Evolutionary conservation across 495 filamentous ascomycete species (phyloP), one percentile per base, ranked within the genome.

Genomic region (Parmelia sp.): DNA sequence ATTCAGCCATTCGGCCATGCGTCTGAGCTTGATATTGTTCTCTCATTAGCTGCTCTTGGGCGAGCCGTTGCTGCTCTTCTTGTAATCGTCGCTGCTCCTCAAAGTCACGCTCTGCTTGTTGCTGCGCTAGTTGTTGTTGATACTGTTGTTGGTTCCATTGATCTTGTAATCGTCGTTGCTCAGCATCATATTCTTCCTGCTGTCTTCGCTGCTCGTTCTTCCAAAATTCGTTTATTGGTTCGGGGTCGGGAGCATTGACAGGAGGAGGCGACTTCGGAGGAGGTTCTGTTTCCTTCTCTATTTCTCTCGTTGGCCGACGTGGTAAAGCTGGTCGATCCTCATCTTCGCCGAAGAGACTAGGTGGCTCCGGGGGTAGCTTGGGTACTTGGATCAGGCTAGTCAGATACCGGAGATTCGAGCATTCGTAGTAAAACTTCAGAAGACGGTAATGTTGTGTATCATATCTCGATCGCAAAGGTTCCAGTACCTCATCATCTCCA

Each of bases 371-470:
- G 2, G 94, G 94, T 35, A 98, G 83, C 72, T 97, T 96, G 3
- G 94, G 94, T 21, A 97, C 90, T 11, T 91, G 96, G 72, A 97
- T 97, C 14, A 98, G 80, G 70, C 91, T 95, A 23, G 94, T 97
- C 61, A 98, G 82, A 71, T 98, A 98, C 61, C 93, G 88, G 63
- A 98, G 78, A 74, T 96, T 97, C 8, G 93, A 97, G 77, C 94
- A 98, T 77, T 98, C 94, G 74, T 96, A 97, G 77, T 97, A 98
- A 77, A 96, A 98, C 68, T 94, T 92, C 68, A 96, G 88, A 23
- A 98, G 83, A 31, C 94, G 89, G 76, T 97, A 89, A 74, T 97
- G 94, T 69, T 97, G 95, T 31, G 92, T 90, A 74, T 97, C 88
- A 70, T 97, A 98, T 69, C 92, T 83, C 62, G 83, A 82, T 57